A percentile compares a stretch with the other conserved stretches of the same genome.
These are phyloP conservation scores for Aspergillus steynii DNA, from an alignment of 495 filamentous ascomycete genomes.

Conservation along the genomic window DNA sequence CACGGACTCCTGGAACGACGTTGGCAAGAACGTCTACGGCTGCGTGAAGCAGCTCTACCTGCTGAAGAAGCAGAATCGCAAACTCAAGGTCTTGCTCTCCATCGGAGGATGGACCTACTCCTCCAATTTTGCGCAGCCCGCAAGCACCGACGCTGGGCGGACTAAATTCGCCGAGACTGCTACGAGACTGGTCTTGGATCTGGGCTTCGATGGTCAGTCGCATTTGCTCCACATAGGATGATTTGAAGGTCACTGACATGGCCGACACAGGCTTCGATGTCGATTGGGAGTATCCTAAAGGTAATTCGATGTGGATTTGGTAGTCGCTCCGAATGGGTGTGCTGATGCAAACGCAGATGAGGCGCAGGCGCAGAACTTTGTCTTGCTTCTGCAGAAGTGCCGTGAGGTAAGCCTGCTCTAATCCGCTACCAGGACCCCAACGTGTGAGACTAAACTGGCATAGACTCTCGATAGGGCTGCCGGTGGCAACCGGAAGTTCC, in stretches of 20 bases:
- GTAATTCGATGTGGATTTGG: conserved; percentile 16
- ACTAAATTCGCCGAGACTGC: conserved; percentile 70
- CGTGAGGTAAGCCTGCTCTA: conserved; percentile 43
- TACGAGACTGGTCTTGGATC: conserved; percentile 66
- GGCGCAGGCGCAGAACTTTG: conserved; percentile 65
- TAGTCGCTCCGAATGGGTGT: neutral
- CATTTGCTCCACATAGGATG: neutral
- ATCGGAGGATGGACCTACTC: conserved; percentile 98
- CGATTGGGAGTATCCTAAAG: conserved; percentile 62
- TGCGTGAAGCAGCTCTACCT: conserved; percentile 93
- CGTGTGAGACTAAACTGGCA: conserved; percentile 12
- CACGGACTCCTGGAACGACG: conserved; percentile 47
- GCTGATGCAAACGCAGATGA: conserved; percentile 36
- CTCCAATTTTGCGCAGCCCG: conserved; percentile 74
- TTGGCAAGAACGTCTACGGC: conserved; percentile 47
- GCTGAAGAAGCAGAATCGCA: conserved; percentile 82
- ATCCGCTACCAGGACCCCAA: neutral
- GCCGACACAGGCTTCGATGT: conserved; percentile 52
- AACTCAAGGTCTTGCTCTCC: conserved; percentile 87
- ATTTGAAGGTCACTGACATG: conserved; percentile 11
- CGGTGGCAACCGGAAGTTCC: conserved; percentile 57
- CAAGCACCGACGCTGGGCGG: conserved; percentile 61
- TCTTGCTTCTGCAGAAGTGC: conserved; percentile 67
- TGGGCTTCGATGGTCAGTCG: conserved; percentile 57
- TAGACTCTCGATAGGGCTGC: conserved; percentile 64